Evolutionary conservation across 1,284 basidiomycete species (phyloP).

Genomic region (Apiotrichum gracile): DNA sequence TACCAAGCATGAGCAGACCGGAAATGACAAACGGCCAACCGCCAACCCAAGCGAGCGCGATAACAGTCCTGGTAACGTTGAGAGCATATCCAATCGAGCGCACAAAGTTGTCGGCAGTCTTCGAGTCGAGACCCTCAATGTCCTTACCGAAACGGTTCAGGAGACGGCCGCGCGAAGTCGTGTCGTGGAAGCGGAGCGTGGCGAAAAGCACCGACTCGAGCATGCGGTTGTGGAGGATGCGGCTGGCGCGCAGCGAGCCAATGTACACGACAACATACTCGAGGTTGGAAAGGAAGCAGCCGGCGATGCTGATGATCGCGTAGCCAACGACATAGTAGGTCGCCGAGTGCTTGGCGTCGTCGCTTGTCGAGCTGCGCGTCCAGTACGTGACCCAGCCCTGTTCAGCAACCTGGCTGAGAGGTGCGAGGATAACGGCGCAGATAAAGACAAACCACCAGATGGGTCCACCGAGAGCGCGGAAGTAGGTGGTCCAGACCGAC

Average conservation of each 20-base stretch:
- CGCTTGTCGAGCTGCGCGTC: conserved; percentile 22
- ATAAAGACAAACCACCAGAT: conserved; percentile 62
- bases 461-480: conserved; percentile 48
- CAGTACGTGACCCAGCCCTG: conserved; percentile 70
- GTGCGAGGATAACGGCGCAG: conserved; percentile 57
- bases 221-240: conserved; percentile 63
- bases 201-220: conserved; percentile 83
- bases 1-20: conserved; percentile 54
- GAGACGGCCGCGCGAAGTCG: conserved; percentile 74
- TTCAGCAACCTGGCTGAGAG: conserved; percentile 68
- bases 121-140: conserved; percentile 85
- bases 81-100: conserved; percentile 57
- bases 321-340: conserved; percentile 74
- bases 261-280: conserved; percentile 48
- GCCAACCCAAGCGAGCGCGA: conserved; percentile 72
- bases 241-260: conserved; percentile 65
- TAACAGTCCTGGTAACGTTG: conserved; percentile 40
- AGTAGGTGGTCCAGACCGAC: conserved; percentile 75
- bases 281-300: conserved; percentile 35
- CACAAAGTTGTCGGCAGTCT: conserved; percentile 71
- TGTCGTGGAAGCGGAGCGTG: conserved; percentile 89
- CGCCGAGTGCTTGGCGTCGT: conserved; percentile 50
- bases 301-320: conserved; percentile 50
- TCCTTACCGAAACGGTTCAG: conserved; percentile 91
- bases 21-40: conserved; percentile 67